These are phyloP conservation scores for Phytopythium oedochilum DNA, from an alignment of 352 stramenopile species.

Conservation along the genomic window DNA sequence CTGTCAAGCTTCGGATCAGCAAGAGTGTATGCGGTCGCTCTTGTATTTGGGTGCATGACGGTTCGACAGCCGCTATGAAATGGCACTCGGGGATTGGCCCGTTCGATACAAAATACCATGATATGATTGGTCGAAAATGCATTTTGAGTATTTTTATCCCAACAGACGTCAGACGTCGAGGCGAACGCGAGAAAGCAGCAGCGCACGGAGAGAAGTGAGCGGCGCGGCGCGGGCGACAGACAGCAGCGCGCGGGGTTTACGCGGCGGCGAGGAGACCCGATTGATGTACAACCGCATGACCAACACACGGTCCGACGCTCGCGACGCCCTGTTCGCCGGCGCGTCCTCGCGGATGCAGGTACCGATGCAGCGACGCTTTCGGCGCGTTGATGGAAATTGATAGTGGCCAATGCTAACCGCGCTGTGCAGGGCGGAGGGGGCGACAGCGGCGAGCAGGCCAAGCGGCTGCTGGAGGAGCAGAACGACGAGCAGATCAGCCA, in stretches of 20 bases:
- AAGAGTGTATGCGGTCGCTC: too few species aligned
- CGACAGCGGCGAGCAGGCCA: slow-evolving; percentile 74
- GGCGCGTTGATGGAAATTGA: background rate
- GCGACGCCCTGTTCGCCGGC: slow-evolving; percentile 66
- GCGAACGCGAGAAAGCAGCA: background rate
- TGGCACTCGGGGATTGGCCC: background rate
- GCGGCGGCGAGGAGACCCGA: background rate
- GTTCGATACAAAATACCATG: background rate
- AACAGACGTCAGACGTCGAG: background rate
- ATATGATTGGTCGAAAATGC: background rate
- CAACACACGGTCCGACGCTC: slow-evolving; percentile 35
- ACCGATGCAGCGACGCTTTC: background rate
- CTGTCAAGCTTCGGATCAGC: too few species aligned
- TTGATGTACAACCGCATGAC: slow-evolving; percentile 87
- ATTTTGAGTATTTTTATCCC: background rate
- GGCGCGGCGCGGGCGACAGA: background rate
- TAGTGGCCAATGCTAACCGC: background rate
- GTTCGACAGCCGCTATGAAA: slow-evolving; percentile 3
- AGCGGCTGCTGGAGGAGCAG: slow-evolving; percentile 76
- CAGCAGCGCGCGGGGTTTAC: background rate
- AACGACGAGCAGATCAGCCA: slow-evolving; percentile 88
- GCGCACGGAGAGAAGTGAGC: background rate
- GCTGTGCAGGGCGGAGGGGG: slow-evolving; percentile 25
- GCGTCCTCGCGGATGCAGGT: slow-evolving; percentile 48
- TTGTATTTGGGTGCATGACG: too few species aligned